Percentiles rank a stretch among this genome's conserved stretches.
Conservation (phyloP, 2,329 filamentous ascomycete species). For the Rasamsonia emersonii region DNA sequence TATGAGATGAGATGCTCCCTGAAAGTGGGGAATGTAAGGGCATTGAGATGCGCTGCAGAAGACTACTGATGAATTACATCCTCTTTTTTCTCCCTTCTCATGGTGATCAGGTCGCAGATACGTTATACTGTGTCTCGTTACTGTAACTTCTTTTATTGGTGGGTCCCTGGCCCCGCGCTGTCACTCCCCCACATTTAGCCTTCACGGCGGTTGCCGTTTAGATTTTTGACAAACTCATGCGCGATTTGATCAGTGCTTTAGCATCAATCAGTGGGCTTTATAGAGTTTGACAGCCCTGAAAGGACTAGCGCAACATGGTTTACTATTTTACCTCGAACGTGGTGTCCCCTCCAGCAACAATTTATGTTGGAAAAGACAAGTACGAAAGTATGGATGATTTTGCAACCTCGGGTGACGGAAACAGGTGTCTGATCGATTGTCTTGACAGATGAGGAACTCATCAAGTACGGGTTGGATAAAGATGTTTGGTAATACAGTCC, state of each 20-base stretch:
- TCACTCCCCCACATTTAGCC: no score
- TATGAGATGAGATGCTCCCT: no score
- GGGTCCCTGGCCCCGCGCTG: no score
- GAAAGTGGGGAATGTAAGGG: no score
- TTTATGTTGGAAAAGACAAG: conserved; percentile 98
- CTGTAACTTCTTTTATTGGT: no score
- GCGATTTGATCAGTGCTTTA: background rate
- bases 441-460: conserved; percentile 79
- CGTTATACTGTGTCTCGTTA: no score
- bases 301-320: conserved; percentile 81
- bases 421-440: conserved; percentile 4
- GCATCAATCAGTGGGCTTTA: background rate
- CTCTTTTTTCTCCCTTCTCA: no score
- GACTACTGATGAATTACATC: no score
- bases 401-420: conserved; percentile 8
- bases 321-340: conserved; percentile 89
- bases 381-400: conserved; percentile 70
- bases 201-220: no score
- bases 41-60: no score
- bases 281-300: background rate
- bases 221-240: no score
- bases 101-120: no score
- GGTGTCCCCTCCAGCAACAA: conserved; percentile 71
- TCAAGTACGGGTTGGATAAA: conserved; percentile 87
- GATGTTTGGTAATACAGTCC: conserved; percentile 69